Evolutionary conservation across 495 filamentous ascomycete species (phyloP).

Genomic region (Penicillium pancosmium): DNA sequence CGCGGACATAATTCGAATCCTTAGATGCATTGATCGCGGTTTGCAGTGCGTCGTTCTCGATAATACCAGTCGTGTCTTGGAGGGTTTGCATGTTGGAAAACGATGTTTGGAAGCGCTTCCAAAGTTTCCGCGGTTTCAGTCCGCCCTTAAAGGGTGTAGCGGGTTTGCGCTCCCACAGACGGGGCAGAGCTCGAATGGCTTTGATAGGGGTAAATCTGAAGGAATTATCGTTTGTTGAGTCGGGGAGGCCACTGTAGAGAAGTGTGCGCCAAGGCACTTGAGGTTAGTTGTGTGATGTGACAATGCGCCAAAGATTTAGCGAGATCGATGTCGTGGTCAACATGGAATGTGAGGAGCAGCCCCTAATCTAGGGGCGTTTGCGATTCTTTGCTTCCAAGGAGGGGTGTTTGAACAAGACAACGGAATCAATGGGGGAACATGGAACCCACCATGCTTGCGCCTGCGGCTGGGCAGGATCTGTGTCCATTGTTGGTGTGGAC

Average conservation of each 20-base stretch:
- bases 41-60: slow-evolving; percentile 30
- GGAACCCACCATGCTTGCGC: slow-evolving; percentile 27
- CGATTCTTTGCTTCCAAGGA: not conserved
- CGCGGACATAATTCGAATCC: slow-evolving; percentile 36
- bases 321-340: not conserved
- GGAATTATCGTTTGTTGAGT: slow-evolving; percentile 22
- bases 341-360: slow-evolving; percentile 1
- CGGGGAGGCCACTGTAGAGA: slow-evolving; percentile 15
- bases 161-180: slow-evolving; percentile 58
- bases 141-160: slow-evolving; percentile 52
- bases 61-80: slow-evolving; percentile 29
- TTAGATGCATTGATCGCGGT: slow-evolving; percentile 39
- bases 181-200: slow-evolving; percentile 37
- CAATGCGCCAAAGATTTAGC: not conserved
- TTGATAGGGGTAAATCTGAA: slow-evolving; percentile 47
- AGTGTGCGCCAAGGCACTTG: slow-evolving; percentile 9
- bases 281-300: slow-evolving; percentile 16
- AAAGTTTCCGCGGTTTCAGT: slow-evolving; percentile 50
- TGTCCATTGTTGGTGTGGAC: slow-evolving; percentile 31
- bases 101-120: slow-evolving; percentile 52
- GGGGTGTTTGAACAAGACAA: not conserved
- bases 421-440: not conserved
- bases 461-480: slow-evolving; percentile 21
- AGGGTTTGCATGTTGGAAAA: slow-evolving; percentile 45
- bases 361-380: slow-evolving; percentile 11